A percentile compares a stretch with the other conserved stretches of the same genome.
Conservation (phyloP, 2,329 filamentous ascomycete genomes). For the Microdochium paspali region DNA sequence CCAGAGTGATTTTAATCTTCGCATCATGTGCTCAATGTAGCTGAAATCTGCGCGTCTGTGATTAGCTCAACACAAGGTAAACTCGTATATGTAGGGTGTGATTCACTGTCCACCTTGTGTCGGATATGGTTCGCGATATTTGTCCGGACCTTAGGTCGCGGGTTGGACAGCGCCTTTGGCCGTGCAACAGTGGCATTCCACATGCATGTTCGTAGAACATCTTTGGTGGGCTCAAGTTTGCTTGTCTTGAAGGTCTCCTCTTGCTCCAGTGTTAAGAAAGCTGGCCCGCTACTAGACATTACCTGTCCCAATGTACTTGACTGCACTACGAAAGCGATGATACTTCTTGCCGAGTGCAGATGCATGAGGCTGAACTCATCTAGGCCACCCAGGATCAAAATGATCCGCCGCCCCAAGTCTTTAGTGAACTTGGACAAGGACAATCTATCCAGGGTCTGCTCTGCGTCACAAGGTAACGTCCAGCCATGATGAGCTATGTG, state of each 20-base stretch:
- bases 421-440: neutral
- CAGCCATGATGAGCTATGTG: neutral
- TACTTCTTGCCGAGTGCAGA: neutral
- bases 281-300: neutral
- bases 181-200: slow-evolving; percentile 1
- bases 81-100: neutral
- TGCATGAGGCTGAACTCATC: neutral
- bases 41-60: neutral
- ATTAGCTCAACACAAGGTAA: neutral
- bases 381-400: slow-evolving; percentile 1
- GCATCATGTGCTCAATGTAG: slow-evolving; percentile 1
- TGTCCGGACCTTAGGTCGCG: neutral
- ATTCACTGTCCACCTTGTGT: slow-evolving; percentile 1
- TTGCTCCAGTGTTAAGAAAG: neutral
- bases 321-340: neutral
- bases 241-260: neutral
- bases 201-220: neutral
- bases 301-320: neutral
- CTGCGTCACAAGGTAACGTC: neutral
- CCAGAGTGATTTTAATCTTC: slow-evolving; percentile 1
- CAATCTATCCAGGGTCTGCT: neutral
- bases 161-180: slow-evolving; percentile 1
- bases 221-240: neutral
- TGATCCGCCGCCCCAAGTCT: neutral
- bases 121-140: neutral